Base-by-base conservation (phyloP, 441 rosid species). In the Theobroma grandiflorum region DNA sequence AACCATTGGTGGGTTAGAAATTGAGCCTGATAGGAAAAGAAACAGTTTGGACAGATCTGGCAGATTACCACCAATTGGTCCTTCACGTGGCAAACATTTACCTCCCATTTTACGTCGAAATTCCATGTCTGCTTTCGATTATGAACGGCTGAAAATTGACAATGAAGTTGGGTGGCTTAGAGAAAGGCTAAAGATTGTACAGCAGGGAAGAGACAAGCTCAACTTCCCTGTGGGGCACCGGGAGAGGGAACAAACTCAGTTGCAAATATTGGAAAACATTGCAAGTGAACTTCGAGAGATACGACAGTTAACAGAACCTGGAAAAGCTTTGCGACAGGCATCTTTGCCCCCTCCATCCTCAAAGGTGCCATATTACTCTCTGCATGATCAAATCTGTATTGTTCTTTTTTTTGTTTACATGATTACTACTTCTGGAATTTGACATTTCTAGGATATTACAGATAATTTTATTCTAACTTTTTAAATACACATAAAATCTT, bases 111-210 rank as follows among this genome's bases (percentile, higher is more conserved):
- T 88, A 38, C 88, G 91, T 43, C 88, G 97, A 81, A 88, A 93
- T 78, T 93, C 98, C 42, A 92, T 92, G 94, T 91, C 98, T 79
- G 88, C 89, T 71, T 84, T 90, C 61, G 98, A 95, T 83, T 80
- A 81, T 80, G 97, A 92, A 82, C 89, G 92, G 84, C 80, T 84
- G 20, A 95, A 91, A 83, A 87, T 95, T 49, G 96, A 93, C 70
- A 84, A 78, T 79, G 97, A 95, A 89, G 93, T 95, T 65, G 96
- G 89, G 55, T 72, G 88, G 85, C 86, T 95, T 40, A 90, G 89
- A 84, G 94, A 91, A 84, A 92, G 96, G 87, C 85, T 92, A 65
- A 88, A 85, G 83, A 78, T 80, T 80, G 86, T 95, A 64, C 93
- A 87, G 64, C 88, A 84, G 64, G 97, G 91, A 83, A 91, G 94